Evolutionary conservation across 345 rosid species (phyloP).

Genomic region (Linum usitatissimum): DNA sequence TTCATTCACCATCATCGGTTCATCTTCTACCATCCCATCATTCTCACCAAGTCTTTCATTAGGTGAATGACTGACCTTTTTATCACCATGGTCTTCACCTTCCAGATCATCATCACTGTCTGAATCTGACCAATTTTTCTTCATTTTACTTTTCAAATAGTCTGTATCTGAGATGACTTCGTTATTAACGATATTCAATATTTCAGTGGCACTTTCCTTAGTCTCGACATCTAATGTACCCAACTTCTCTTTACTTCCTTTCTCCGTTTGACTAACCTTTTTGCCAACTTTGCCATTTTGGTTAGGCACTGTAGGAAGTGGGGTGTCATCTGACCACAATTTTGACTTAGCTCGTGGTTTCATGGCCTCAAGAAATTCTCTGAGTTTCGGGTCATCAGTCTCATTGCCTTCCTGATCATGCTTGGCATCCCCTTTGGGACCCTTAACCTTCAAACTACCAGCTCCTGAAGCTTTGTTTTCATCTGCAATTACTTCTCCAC

Average conservation of each 20-base stretch:
- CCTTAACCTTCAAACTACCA: slow-evolving; percentile 6
- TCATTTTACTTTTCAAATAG: slow-evolving; percentile 79
- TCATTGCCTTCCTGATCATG: slow-evolving; percentile 22
- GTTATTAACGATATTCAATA: slow-evolving; percentile 22
- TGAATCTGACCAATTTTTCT: slow-evolving; percentile 64
- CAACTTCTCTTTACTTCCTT: slow-evolving; percentile 19
- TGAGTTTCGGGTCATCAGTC: slow-evolving; percentile 36
- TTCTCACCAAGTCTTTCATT: slow-evolving; percentile 17
- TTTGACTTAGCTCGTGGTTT: slow-evolving; percentile 61
- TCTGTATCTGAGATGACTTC: slow-evolving; percentile 69
- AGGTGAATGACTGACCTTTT: slow-evolving; percentile 14
- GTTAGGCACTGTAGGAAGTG: slow-evolving; percentile 24
- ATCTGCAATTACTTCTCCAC: slow-evolving; percentile 20
- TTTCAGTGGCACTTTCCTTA: slow-evolving; percentile 22
- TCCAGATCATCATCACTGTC: slow-evolving; percentile 24
- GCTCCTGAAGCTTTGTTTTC: slow-evolving; percentile 14
- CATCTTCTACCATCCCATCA: slow-evolving; percentile 14
- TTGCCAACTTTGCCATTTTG: slow-evolving; percentile 14
- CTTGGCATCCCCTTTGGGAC: slow-evolving; percentile 25
- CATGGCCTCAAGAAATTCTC: slow-evolving; percentile 78
- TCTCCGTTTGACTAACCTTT: slow-evolving; percentile 19
- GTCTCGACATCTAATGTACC: slow-evolving; percentile 18
- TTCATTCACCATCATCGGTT: slow-evolving; percentile 20
- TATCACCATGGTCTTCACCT: slow-evolving; percentile 14
- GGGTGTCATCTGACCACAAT: slow-evolving; percentile 68